Evolutionary conservation across 495 filamentous ascomycete genomes (phyloP), one percentile per base, ranked within the genome.

Genomic region (Neurospora sp.): DNA sequence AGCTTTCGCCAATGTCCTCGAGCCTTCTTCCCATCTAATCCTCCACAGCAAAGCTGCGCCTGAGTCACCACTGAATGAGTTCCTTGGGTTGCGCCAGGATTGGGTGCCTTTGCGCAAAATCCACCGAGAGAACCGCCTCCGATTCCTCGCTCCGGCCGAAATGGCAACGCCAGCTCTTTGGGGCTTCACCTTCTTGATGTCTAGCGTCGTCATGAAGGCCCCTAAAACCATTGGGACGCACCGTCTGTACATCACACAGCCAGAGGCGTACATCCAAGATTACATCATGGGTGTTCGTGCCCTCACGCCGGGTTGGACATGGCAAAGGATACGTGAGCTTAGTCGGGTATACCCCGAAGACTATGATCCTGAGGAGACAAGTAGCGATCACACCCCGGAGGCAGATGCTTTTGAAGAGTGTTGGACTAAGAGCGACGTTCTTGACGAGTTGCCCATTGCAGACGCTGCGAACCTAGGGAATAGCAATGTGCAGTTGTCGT

Each of bases 101-200:
- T 92, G 90, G 86, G 83, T 92, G 11, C 91, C 91, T 5, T 81
- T 94, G 23, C 86, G 92, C 37, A 94, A 94, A 77, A 77, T 92
- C 4, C 86, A 90, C 79, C 92, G 89, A 75, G 89, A 92, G 70
- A 88, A 89, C 0, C 83, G 85, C 12, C 84, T 94, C 2, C 88
- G 88, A 9, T 93, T 92, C 75, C 84, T 94, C 20, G 83, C 83
- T 31, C 84, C 85, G 3, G 82, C 88, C 2, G 91, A 94, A 78
- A 89, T 92, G 87, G 80, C 89, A 31, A 91, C 89, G 5, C 85
- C 89, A 5, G 86, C 88, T 6, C 82, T 89, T 5, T 94, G 91
- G 91, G 88, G 88, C 46, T 88, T 88, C 12, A 84, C 88, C 7
- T 93, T 92, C 70, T 81, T 94, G 39, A 78, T 82, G 23, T 89